Percentiles rank a stretch among this genome's conserved stretches.
Evolutionary conservation across 345 rosid species (phyloP).

Genomic region (Cardamine occulta): DNA sequence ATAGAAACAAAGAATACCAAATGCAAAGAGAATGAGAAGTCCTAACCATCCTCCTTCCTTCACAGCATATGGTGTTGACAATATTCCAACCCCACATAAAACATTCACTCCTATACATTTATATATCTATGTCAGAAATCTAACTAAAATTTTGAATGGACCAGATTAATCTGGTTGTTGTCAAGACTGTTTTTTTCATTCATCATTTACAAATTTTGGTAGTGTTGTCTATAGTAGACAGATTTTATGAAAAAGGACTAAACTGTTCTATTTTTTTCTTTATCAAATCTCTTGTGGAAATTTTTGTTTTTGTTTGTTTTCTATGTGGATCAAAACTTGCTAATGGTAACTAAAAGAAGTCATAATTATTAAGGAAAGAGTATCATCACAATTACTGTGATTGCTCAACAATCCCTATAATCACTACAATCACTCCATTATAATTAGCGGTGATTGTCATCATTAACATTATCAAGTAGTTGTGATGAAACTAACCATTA

Average conservation of each 20-base stretch:
- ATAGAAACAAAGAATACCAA: conserved; percentile 78
- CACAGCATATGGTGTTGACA: conserved; percentile 90
- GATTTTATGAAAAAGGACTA: neutral
- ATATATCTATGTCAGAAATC: neutral
- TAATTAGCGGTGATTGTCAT: neutral
- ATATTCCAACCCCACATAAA: conserved; percentile 93
- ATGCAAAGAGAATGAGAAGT: conserved; percentile 60
- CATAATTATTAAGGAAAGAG: neutral
- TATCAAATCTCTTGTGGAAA: no score
- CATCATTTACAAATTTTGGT: neutral
- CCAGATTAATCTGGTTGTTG: neutral
- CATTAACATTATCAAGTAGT: conserved; percentile 1
- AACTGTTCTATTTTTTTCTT: neutral
- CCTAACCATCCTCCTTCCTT: conserved; percentile 96
- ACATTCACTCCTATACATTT: conserved; percentile 75
- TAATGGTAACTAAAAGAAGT: neutral
- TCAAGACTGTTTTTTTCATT: neutral
- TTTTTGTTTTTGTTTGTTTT: neutral
- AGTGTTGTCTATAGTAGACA: neutral
- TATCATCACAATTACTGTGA: no score
- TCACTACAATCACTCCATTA: no score
- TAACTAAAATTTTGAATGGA: neutral
- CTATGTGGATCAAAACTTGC: neutral
- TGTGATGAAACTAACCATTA: conserved; percentile 59
- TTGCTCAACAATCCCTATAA: no score